Evolutionary conservation across 768 basidiomycete species (phyloP), one percentile per base, ranked within the genome.

Genomic region (Leccinum incarnatum): DNA sequence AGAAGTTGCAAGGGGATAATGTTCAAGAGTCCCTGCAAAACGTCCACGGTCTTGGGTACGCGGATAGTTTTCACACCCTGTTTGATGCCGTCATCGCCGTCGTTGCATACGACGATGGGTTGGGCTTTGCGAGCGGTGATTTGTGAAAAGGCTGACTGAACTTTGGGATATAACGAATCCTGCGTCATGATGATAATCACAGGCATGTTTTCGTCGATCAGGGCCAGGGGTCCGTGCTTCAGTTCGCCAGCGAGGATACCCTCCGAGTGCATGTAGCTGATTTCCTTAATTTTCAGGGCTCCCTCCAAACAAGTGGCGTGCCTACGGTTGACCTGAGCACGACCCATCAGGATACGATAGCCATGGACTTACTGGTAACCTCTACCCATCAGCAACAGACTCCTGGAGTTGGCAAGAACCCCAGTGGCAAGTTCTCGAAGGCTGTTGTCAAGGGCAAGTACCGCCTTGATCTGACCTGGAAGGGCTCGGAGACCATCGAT

Each of bases 101-200:
- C 94, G 72, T 97, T 94, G 78, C 95, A 97, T 63, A 98, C 83
- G 62, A 99, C 89, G 74, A 99, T 91, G 55, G 91, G 92, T 62
- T 92, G 88, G 52, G 95, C 97, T 75, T 95, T 96, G 74, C 97
- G 90, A 48, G 97, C 96, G 4, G 94, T 96, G 74, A 99, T 96
- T 77, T 99, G 97, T 27, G 94, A 78, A 65, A 97, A 93, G 40
- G 97, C 97, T 8, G 89, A 91, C 69, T 98, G 95, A 48, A 98
- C 95, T 81, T 99, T 98, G 70, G 95, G 94, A 77, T 98, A 98
- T 25, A 98, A 79, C 47, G 95, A 97, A 76, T 99, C 97, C 64
- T 92, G 89, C 29, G 97, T 99, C 97, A 99, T 99, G 78, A 99
- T 86, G 77, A 99, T 93, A 79, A 98, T 98, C 66, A 98, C 93